Percentiles rank a stretch among this genome's conserved stretches.
phyloP scores from a whole-genome alignment of 768 basidiomycete species.

The Gautieria morchelliformis region DNA sequence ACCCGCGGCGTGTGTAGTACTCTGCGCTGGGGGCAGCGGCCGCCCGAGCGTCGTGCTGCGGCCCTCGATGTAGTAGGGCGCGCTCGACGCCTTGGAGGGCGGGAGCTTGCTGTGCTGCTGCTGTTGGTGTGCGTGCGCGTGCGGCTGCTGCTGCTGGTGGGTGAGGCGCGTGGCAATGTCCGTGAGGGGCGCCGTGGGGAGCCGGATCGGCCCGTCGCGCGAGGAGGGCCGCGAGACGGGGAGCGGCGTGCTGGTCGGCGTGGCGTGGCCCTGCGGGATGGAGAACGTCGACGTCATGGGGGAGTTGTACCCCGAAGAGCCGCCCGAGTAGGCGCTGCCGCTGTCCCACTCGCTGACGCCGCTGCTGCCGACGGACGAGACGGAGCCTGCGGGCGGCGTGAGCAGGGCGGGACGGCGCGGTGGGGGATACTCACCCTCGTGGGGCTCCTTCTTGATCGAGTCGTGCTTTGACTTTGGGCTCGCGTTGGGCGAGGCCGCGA shows the following conservation, averaged over 20 bases:
- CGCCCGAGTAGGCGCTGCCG: slow-evolving; percentile 31
- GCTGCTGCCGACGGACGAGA: slow-evolving; percentile 29
- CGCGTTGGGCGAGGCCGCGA: slow-evolving; percentile 21
- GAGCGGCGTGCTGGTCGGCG: slow-evolving; percentile 35
- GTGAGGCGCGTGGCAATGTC: slow-evolving; percentile 47
- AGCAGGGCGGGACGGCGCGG: too few species aligned
- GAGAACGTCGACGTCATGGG: slow-evolving; percentile 51
- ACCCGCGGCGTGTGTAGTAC: slow-evolving; percentile 20
- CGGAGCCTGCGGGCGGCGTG: slow-evolving; percentile 7
- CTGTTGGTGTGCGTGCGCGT: too few species aligned
- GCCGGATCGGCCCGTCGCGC: slow-evolving; percentile 50
- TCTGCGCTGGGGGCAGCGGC: slow-evolving; percentile 5
- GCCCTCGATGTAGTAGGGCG: slow-evolving; percentile 22
- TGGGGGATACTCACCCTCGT: slow-evolving; percentile 29
- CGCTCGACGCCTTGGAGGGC: slow-evolving; percentile 24
- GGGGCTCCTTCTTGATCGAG: slow-evolving; percentile 56
- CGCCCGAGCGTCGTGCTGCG: slow-evolving; percentile 14
- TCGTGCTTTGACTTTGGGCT: slow-evolving; percentile 24
- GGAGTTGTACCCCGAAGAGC: slow-evolving; percentile 57
- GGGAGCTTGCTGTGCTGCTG: too few species aligned
- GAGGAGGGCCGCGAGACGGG: slow-evolving; percentile 27
- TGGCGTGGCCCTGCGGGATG: too few species aligned
- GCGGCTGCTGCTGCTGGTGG: too few species aligned
- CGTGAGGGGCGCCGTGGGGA: slow-evolving; percentile 62
- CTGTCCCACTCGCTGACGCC: slow-evolving; percentile 65